phyloP scores from a whole-genome alignment of 176 grass and related monocot genomes.

The Eragrostis curvula region DNA sequence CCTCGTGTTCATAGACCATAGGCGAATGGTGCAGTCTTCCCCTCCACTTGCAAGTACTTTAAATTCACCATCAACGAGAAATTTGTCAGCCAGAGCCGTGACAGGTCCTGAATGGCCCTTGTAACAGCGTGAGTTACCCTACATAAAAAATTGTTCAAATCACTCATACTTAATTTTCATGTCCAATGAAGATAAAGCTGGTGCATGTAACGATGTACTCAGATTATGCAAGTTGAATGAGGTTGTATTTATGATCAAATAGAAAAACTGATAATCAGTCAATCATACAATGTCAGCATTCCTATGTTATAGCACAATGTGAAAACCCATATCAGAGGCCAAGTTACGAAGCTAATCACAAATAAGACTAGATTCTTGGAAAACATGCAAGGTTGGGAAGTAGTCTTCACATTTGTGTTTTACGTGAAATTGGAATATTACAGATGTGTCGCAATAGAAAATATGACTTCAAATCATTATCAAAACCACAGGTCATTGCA shows the following conservation, averaged over 20 bases:
- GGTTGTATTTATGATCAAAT: background rate
- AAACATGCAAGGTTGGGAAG: background rate
- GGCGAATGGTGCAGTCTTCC: slow-evolving; percentile 83
- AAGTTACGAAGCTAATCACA: background rate
- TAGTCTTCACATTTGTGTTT: background rate
- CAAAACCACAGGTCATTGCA: background rate
- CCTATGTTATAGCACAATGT: slow-evolving; percentile 11
- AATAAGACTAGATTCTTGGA: background rate
- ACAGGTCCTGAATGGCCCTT: slow-evolving; percentile 81
- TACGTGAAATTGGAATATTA: background rate
- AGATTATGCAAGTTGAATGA: too few relatives aligned
- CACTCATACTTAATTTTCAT: background rate
- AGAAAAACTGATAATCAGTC: background rate
- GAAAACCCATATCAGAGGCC: background rate
- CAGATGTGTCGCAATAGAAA: slow-evolving; percentile 3
- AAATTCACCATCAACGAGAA: slow-evolving; percentile 61
- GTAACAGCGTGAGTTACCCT: slow-evolving; percentile 77
- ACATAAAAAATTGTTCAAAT: slow-evolving; percentile 4
- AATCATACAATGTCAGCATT: background rate
- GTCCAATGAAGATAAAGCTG: slow-evolving; percentile 2
- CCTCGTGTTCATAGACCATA: slow-evolving; percentile 80
- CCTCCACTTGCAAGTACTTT: slow-evolving; percentile 92
- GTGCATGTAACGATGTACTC: background rate
- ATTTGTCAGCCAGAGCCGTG: slow-evolving; percentile 76
- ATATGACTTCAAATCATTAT: background rate